A percentile compares a stretch with the other conserved stretches of the same genome.
Conservation (phyloP, 1,139 yeast genomes). For the Nakaseomyces glabratus region DNA sequence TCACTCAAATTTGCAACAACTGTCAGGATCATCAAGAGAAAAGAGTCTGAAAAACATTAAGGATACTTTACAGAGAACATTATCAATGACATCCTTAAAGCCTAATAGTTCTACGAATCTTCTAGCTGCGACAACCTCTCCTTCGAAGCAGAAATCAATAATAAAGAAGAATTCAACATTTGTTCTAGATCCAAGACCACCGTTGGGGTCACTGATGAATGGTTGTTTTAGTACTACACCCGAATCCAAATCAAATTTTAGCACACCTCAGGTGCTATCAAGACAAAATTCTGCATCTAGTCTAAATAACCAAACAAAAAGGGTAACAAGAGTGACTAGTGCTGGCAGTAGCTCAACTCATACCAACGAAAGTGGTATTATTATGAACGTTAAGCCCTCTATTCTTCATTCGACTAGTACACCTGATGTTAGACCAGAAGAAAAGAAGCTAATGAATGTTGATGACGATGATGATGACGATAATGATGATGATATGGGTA, state of each 20-base stretch:
- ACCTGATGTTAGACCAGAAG: constrained; percentile 1
- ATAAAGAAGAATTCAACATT: constrained; percentile 26
- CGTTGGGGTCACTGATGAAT: constrained; percentile 26
- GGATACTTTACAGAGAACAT: constrained; percentile 23
- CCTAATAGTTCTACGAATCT: constrained; percentile 1
- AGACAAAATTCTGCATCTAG: constrained; percentile 19
- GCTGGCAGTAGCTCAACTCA: background rate
- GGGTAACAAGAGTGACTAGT: background rate
- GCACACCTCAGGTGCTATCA: constrained; percentile 22
- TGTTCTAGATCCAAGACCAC: constrained; percentile 28
- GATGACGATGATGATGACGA: constrained; percentile 13
- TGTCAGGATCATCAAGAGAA: constrained; percentile 11
- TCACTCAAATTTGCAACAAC: constrained; percentile 6
- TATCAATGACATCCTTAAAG: constrained; percentile 26
- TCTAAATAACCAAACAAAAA: constrained; percentile 1
- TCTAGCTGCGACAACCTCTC: background rate
- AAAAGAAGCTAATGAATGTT: background rate
- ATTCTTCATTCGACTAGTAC: constrained; percentile 1
- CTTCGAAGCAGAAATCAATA: constrained; percentile 5
- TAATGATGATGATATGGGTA: constrained; percentile 13
- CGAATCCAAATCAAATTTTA: constrained; percentile 23
- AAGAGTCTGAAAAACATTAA: constrained; percentile 16
- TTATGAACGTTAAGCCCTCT: constrained; percentile 6
- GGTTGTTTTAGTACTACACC: constrained; percentile 30
- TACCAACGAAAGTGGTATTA: constrained; percentile 1